These are phyloP conservation scores for Dendrostoma leiphaemia DNA, from an alignment of 2,329 filamentous ascomycete genomes.

Conservation along the genomic window DNA sequence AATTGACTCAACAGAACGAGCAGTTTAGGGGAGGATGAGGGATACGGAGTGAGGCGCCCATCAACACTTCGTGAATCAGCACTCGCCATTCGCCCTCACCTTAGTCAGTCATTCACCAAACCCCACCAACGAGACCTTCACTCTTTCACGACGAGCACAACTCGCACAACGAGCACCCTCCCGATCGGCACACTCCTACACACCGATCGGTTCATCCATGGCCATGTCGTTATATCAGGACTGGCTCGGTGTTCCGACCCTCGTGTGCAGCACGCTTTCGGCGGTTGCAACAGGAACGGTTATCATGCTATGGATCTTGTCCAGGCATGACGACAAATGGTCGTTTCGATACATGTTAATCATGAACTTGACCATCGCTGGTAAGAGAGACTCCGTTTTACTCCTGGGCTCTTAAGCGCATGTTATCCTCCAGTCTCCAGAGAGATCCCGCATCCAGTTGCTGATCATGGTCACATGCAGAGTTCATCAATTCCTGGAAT, in stretches of 20 bases:
- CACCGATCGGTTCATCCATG: too few relatives aligned
- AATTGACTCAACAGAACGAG: neutral
- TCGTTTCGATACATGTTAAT: slow-evolving; percentile 13
- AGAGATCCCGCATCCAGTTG: too few relatives aligned
- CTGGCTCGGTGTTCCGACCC: slow-evolving; percentile 10
- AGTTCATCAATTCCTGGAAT: slow-evolving; percentile 16
- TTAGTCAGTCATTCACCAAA: too few relatives aligned
- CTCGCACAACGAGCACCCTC: too few relatives aligned
- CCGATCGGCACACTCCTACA: too few relatives aligned
- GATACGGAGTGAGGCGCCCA: neutral
- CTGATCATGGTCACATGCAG: neutral
- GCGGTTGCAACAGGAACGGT: slow-evolving; percentile 15
- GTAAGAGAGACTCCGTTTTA: neutral
- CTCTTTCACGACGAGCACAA: too few relatives aligned
- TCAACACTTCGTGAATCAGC: too few relatives aligned
- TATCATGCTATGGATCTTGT: slow-evolving; percentile 9
- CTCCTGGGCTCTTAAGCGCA: too few relatives aligned
- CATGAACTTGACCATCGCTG: slow-evolving; percentile 13
- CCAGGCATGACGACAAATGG: slow-evolving; percentile 10
- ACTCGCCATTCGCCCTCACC: too few relatives aligned
- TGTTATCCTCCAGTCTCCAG: neutral
- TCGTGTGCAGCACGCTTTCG: slow-evolving; percentile 14
- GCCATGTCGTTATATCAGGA: slow-evolving; percentile 6
- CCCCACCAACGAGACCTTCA: too few relatives aligned
- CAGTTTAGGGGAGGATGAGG: neutral